These are phyloP conservation scores for Gonapodya sp. DNA, from an alignment of 192 early-diverging fungal species.

Conservation along the genomic window DNA sequence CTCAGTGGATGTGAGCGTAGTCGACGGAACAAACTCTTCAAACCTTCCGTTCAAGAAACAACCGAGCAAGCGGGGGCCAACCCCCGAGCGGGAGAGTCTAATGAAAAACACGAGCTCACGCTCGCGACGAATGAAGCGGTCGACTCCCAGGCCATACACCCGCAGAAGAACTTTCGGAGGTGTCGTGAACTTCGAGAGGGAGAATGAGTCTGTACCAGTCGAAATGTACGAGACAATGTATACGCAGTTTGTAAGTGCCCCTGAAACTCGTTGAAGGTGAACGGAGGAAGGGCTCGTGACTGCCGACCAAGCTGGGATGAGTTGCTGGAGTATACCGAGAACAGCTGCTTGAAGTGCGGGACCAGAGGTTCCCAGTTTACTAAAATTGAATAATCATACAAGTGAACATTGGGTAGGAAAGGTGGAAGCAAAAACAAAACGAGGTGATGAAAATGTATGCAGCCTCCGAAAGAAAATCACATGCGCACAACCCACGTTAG, in stretches of 20 bases:
- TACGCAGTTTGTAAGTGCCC: constrained; percentile 1
- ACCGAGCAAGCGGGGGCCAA: constrained; percentile 65
- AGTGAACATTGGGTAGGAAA: background rate
- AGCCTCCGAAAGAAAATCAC: no score
- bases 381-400: no score
- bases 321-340: background rate
- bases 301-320: background rate
- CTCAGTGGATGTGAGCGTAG: constrained; percentile 57
- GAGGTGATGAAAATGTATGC: no score
- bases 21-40: constrained; percentile 72
- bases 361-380: background rate
- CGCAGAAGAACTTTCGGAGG: constrained; percentile 34
- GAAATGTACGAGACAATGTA: background rate
- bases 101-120: constrained; percentile 71
- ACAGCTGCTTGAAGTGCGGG: background rate
- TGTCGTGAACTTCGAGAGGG: background rate
- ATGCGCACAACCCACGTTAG: background rate
- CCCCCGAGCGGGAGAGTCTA: constrained; percentile 53
- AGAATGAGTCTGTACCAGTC: background rate
- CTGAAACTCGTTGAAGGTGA: background rate
- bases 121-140: constrained; percentile 64
- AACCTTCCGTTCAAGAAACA: constrained; percentile 78
- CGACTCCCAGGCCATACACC: constrained; percentile 73
- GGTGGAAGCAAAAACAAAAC: background rate
- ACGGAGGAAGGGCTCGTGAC: background rate